Evolutionary conservation across 1,284 basidiomycete species (phyloP).

Genomic region (Cutaneotrichosporon sp.): DNA sequence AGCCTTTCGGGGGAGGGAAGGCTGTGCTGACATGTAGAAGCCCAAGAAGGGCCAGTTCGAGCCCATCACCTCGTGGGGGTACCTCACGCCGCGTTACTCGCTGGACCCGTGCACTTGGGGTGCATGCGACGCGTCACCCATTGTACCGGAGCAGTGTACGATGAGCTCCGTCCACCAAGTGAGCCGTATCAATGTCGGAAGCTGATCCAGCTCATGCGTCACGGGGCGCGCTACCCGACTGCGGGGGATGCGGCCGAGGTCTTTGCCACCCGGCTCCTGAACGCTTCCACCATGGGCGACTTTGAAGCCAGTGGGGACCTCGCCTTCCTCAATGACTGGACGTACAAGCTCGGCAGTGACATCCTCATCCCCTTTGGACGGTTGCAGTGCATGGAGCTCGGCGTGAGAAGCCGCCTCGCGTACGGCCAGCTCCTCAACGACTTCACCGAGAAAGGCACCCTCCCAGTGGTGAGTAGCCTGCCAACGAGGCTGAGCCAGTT

Average conservation of each 20-base stretch:
- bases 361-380: slow-evolving; percentile 56
- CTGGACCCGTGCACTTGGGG: slow-evolving; percentile 69
- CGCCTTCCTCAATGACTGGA: slow-evolving; percentile 55
- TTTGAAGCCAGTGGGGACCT: slow-evolving; percentile 47
- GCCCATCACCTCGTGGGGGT: slow-evolving; percentile 75
- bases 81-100: slow-evolving; percentile 79
- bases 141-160: slow-evolving; percentile 65
- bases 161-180: slow-evolving; percentile 65
- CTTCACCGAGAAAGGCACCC: slow-evolving; percentile 58
- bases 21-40: background rate
- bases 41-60: slow-evolving; percentile 53
- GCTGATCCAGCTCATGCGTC: slow-evolving; percentile 62
- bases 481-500: slow-evolving; percentile 58
- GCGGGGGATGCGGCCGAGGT: slow-evolving; percentile 33
- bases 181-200: background rate
- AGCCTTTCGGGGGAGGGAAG: background rate
- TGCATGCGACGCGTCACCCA: slow-evolving; percentile 64
- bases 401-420: slow-evolving; percentile 56
- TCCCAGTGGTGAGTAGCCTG: slow-evolving; percentile 29
- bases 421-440: slow-evolving; percentile 78
- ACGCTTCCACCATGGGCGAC: slow-evolving; percentile 32
- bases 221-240: slow-evolving; percentile 53
- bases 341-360: slow-evolving; percentile 54
- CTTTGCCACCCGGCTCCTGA: slow-evolving; percentile 43
- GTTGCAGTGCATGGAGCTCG: slow-evolving; percentile 50